These are phyloP conservation scores for Auricularia sp. DNA, from an alignment of 768 basidiomycete genomes.

Conservation along the genomic window DNA sequence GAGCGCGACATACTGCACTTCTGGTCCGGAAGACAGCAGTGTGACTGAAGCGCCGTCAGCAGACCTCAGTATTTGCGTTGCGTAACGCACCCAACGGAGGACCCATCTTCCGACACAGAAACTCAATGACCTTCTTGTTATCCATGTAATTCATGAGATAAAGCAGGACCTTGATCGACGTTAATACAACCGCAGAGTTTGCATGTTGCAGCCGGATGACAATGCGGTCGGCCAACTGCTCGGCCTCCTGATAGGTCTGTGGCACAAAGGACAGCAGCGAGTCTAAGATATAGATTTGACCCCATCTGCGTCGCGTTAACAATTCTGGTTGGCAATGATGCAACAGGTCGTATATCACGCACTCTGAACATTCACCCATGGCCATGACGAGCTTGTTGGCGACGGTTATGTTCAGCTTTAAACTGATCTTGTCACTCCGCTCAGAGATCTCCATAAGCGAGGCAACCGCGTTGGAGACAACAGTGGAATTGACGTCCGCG, in stretches of 20 bases:
- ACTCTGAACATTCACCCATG: slow-evolving; percentile 95
- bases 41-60: slow-evolving; percentile 50
- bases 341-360: slow-evolving; percentile 25
- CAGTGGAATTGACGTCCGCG: slow-evolving; percentile 90
- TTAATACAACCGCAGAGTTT: slow-evolving; percentile 98
- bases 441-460: slow-evolving; percentile 96
- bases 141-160: slow-evolving; percentile 99
- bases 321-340: neutral
- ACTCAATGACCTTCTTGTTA: slow-evolving; percentile 71
- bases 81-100: slow-evolving; percentile 74
- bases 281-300: slow-evolving; percentile 96
- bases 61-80: neutral
- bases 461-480: slow-evolving; percentile 94
- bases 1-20: slow-evolving; percentile 96
- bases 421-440: slow-evolving; percentile 85
- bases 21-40: slow-evolving; percentile 89
- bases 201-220: slow-evolving; percentile 90
- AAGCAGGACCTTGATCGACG: slow-evolving; percentile 91
- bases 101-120: slow-evolving; percentile 95
- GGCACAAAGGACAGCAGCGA: slow-evolving; percentile 92
- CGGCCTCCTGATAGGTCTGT: slow-evolving; percentile 76
- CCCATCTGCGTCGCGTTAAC: slow-evolving; percentile 60
- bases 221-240: slow-evolving; percentile 91
- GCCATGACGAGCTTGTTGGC: slow-evolving; percentile 88
- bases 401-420: slow-evolving; percentile 77